Evolutionary conservation across 176 grass and related monocot genomes (phyloP), one percentile per base, ranked within the genome.

Genomic region (Saccharum officinarum): DNA sequence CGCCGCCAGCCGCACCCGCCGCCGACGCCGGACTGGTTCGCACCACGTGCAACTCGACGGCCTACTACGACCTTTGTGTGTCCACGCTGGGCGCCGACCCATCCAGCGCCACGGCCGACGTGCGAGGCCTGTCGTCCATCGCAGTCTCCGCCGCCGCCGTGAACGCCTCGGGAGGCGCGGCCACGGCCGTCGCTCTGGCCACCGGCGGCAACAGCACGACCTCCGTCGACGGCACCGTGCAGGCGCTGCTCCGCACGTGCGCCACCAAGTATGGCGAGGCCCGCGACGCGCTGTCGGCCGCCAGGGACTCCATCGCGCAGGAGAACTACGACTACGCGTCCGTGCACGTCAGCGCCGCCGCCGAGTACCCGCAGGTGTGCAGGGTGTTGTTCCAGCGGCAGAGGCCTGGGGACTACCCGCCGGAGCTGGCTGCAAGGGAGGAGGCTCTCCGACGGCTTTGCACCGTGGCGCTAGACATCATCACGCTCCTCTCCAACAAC

Each of bases 61-160:
- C 89, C 17, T 95, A 94, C 85, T 92, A 90, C 83, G 96, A 94
- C 82, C 75, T 98, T 4, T 98, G 96, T 77, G 71, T 98, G 44
- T 54, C 87, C 5, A 81, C 89, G 17, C 93, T 98, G 26, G 50
- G 54, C 37, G 87, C 93, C 9, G 87, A 98, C 85, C 91, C 96
- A 1, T 67, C 91, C 3, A 90, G 89, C 83, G 50, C 74, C 49
- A 87, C 79, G 6, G 93, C 93, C 31, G 91, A 95, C 88, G 86
- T 94, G 34, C 88, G 59, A 10, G 93, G 87, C 18, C 89, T 98
- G 46, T 98, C 96, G 0, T n/a, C 85, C 55, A 89, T 98, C 81
- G 91, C 86, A 15, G 79, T 95, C 36, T 61, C 75, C 39, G 83
- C 83, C 25, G 96, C 93, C 8, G 79, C 87, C 59, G 67, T 76